A percentile compares a stretch with the other conserved stretches of the same genome.
Conservation (phyloP, 805 yeast species). For the Candida hispaniensis region DNA sequence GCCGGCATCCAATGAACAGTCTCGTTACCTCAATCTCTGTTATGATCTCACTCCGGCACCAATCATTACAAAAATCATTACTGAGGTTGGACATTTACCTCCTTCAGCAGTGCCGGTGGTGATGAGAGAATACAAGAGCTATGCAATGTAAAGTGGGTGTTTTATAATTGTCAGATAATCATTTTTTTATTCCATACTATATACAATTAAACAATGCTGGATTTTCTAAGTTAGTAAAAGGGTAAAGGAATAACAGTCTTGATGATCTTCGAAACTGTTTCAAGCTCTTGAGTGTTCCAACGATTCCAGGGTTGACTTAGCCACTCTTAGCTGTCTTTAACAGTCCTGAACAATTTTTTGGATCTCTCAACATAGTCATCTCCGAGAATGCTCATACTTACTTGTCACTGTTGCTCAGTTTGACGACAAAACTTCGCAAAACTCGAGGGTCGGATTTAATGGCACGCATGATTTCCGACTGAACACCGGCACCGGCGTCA, state of each 20-base stretch:
- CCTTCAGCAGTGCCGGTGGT: conserved; percentile 98
- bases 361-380: too few relatives aligned
- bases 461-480: conserved; percentile 70
- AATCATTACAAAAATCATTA: conserved; percentile 85
- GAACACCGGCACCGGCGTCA: conserved; percentile 79
- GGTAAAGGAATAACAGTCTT: too few relatives aligned
- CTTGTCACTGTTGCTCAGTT: conserved; percentile 24
- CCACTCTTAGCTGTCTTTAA: too few relatives aligned
- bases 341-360: too few relatives aligned
- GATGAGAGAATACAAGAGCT: conserved; percentile 72
- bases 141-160: too few relatives aligned
- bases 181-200: too few relatives aligned
- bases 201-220: too few relatives aligned
- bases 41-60: conserved; percentile 93
- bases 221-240: too few relatives aligned
- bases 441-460: conserved; percentile 84
- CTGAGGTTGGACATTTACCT: conserved; percentile 92
- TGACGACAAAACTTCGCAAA: conserved; percentile 63
- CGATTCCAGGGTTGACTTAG: too few relatives aligned
- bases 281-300: too few relatives aligned
- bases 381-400: conserved; percentile 10
- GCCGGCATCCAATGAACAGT: conserved; percentile 1
- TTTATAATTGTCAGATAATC: too few relatives aligned
- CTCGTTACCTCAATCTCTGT: conserved; percentile 67
- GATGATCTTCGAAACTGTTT: too few relatives aligned